A percentile compares a stretch with the other conserved stretches of the same genome.
Conservation (phyloP, 2,329 filamentous ascomycete genomes). For the Cladosporium sp. region DNA sequence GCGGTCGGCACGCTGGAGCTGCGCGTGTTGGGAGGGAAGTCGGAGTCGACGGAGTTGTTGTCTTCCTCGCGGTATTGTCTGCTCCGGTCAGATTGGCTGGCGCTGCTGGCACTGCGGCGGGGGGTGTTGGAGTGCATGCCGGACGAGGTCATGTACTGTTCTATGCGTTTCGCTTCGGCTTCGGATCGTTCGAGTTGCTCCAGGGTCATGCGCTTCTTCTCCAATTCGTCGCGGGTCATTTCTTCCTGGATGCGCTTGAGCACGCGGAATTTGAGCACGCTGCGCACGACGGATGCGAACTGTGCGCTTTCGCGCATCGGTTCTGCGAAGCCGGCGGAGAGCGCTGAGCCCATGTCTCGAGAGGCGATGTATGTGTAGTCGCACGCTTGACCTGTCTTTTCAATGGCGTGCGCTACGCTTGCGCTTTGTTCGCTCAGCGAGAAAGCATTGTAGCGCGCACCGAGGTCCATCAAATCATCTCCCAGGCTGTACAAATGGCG, state of each 20-base stretch:
- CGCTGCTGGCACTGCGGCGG: conserved; percentile 55
- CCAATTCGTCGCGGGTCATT: conserved; percentile 89
- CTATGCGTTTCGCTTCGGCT: conserved; percentile 85
- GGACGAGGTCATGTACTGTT: conserved; percentile 80
- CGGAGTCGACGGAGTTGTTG: conserved; percentile 87
- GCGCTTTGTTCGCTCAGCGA: conserved; percentile 89
- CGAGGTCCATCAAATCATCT: conserved; percentile 85
- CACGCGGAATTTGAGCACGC: conserved; percentile 82
- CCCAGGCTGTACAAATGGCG: conserved; percentile 80
- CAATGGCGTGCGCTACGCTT: conserved; percentile 86
- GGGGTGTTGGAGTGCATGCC: conserved; percentile 60
- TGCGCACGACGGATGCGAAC: conserved; percentile 90
- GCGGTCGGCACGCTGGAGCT: conserved; percentile 14
- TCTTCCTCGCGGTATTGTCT: conserved; percentile 55
- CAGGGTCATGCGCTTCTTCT: conserved; percentile 77
- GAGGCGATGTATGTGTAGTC: conserved; percentile 96
- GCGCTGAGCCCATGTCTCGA: conserved; percentile 77
- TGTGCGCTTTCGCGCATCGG: conserved; percentile 98
- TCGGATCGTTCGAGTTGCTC: conserved; percentile 93
- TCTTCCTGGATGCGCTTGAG: conserved; percentile 96
- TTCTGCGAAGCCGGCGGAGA: conserved; percentile 94
- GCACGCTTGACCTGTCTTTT: conserved; percentile 88
- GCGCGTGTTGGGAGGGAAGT: conserved; percentile 76
- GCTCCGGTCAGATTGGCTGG: conserved; percentile 32
- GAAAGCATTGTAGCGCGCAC: conserved; percentile 95